Evolutionary conservation across 2,329 filamentous ascomycete genomes (phyloP).

Genomic region (Gnomoniopsis sp.): DNA sequence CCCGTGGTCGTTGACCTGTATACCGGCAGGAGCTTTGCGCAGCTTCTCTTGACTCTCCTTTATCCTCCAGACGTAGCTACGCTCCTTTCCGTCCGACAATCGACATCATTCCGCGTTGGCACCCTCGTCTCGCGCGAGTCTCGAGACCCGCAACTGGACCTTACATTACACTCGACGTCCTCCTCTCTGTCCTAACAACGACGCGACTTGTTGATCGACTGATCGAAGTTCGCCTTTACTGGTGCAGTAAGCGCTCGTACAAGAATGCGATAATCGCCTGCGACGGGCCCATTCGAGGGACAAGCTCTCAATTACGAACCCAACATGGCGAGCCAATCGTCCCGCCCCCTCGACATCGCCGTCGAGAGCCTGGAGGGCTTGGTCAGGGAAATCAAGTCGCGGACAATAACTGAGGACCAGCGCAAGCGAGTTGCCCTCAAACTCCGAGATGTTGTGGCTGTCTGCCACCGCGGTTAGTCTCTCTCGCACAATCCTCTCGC

Average conservation of each 20-base stretch:
- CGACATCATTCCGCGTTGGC: not conserved
- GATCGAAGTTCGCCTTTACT: not conserved
- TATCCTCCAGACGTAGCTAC: not conserved
- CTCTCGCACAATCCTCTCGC: not conserved
- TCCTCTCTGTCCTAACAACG: not conserved
- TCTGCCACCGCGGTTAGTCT: conserved; percentile 52
- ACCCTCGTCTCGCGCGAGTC: not conserved
- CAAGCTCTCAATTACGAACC: conserved; percentile 13
- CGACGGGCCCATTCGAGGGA: conserved; percentile 14
- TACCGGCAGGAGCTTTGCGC: not conserved
- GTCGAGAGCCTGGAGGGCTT: conserved; percentile 54
- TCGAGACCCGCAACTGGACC: not conserved
- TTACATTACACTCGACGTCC: not conserved
- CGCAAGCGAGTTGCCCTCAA: conserved; percentile 51
- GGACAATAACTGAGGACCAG: conserved; percentile 44
- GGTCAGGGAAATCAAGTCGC: conserved; percentile 53
- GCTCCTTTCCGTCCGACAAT: not conserved
- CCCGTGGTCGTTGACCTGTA: not conserved
- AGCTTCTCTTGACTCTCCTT: not conserved
- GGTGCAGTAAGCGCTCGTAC: not conserved
- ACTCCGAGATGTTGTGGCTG: conserved; percentile 52
- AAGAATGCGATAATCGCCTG: conserved; percentile 16
- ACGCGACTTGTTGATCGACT: not conserved
- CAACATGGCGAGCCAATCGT: conserved; percentile 33
- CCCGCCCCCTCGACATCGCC: conserved; percentile 47